A percentile compares a stretch with the other conserved stretches of the same genome.
Conservation (phyloP, 2,329 filamentous ascomycete species). For the Fusarium sp. region DNA sequence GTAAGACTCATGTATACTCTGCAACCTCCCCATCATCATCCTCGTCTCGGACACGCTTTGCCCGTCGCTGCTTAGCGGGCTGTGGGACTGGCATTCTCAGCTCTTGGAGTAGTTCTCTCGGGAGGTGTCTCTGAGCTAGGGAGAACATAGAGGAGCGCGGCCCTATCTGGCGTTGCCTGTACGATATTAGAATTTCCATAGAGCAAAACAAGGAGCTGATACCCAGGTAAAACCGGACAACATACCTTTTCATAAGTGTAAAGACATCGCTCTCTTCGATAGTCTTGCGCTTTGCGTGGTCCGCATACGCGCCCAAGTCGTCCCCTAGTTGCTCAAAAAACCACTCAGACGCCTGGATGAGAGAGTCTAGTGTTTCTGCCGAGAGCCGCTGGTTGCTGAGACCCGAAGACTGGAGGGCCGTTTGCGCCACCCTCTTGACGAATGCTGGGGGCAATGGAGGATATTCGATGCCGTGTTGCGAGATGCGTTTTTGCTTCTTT, state of each 20-base stretch:
- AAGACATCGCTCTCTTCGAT: slow-evolving; percentile 90
- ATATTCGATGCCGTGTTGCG: slow-evolving; percentile 81
- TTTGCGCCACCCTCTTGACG: slow-evolving; percentile 81
- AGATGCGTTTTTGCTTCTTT: slow-evolving; percentile 66
- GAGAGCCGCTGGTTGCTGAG: slow-evolving; percentile 78
- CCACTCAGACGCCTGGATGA: slow-evolving; percentile 89
- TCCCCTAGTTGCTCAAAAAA: slow-evolving; percentile 92
- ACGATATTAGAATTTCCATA: slow-evolving; percentile 51
- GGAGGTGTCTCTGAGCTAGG: slow-evolving; percentile 86
- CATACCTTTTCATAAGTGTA: slow-evolving; percentile 86
- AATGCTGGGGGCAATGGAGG: slow-evolving; percentile 81
- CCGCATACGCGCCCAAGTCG: slow-evolving; percentile 84
- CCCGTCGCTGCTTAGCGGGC: slow-evolving; percentile 64
- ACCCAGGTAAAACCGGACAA: slow-evolving; percentile 45
- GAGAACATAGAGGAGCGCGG: slow-evolving; percentile 84
- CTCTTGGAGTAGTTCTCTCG: slow-evolving; percentile 86
- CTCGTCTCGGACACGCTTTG: slow-evolving; percentile 50
- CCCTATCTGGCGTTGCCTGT: slow-evolving; percentile 84
- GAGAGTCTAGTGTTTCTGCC: slow-evolving; percentile 80
- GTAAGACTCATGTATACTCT: slow-evolving; percentile 53
- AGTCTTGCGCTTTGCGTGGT: slow-evolving; percentile 85
- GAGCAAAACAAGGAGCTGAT: slow-evolving; percentile 44
- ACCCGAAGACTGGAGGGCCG: slow-evolving; percentile 78
- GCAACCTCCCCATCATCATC: slow-evolving; percentile 55
- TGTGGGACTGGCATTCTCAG: slow-evolving; percentile 78